A percentile compares a stretch with the other conserved stretches of the same genome.
Evolutionary conservation across 2,329 filamentous ascomycete species (phyloP).

Genomic region (Nemania serpens): DNA sequence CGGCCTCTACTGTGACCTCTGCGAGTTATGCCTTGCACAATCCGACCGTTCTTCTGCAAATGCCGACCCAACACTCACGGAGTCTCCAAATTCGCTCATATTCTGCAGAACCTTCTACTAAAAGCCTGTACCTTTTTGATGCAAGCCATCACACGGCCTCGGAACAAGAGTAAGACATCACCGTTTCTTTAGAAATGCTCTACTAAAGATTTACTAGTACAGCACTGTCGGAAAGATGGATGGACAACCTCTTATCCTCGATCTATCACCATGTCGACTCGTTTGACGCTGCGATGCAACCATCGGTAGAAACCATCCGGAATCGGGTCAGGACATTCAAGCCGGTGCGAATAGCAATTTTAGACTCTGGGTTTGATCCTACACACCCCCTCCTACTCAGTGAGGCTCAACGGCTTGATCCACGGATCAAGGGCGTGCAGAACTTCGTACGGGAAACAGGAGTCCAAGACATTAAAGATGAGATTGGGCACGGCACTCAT

Average conservation of each 20-base stretch:
- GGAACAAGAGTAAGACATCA: slow-evolving; percentile 7
- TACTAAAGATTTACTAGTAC: background rate
- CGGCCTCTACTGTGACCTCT: background rate
- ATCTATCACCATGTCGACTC: slow-evolving; percentile 1
- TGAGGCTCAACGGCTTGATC: background rate
- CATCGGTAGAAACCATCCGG: background rate
- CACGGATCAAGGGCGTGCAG: background rate
- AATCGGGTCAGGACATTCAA: no score
- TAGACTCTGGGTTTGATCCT: slow-evolving; percentile 10
- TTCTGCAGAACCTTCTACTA: background rate
- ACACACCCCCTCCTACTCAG: background rate
- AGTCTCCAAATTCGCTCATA: background rate
- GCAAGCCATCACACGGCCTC: slow-evolving; percentile 3
- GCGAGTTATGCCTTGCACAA: background rate
- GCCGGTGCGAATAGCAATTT: slow-evolving; percentile 12
- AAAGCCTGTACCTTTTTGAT: slow-evolving; percentile 8
- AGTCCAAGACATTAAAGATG: background rate
- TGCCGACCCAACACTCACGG: background rate
- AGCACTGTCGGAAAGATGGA: background rate
- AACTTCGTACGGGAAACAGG: slow-evolving; percentile 2
- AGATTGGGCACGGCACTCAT: slow-evolving; percentile 13
- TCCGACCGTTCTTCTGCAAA: background rate
- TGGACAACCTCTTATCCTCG: background rate
- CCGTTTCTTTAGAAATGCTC: background rate
- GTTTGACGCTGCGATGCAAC: background rate